Percentiles rank a stretch among this genome's conserved stretches.
Conservation (phyloP, 768 basidiomycete genomes). For the Amanita fuliginea region DNA sequence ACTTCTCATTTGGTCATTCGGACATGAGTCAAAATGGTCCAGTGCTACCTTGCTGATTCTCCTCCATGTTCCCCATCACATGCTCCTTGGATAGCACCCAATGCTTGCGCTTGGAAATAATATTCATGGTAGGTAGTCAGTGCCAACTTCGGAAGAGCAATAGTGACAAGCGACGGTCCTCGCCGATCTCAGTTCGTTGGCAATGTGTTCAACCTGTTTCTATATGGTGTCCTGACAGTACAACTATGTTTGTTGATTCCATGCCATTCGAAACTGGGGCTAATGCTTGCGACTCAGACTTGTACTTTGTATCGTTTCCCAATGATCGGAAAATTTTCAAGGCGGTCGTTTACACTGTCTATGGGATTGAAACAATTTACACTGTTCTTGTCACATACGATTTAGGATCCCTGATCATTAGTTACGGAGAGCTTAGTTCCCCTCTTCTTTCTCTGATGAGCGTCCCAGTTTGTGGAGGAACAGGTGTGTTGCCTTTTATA, state of each 20-base stretch:
- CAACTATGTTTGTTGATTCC: not conserved
- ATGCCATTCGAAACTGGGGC: not conserved
- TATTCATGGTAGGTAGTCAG: no score
- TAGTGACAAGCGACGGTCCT: no score
- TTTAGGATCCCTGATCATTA: not conserved
- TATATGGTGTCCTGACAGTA: not conserved
- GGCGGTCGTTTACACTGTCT: slow-evolving; percentile 9
- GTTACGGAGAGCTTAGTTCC: not conserved
- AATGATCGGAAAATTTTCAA: slow-evolving; percentile 1
- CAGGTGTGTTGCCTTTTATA: not conserved
- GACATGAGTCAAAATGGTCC: no score
- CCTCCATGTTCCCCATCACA: no score
- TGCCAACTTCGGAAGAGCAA: no score
- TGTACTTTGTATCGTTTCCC: not conserved
- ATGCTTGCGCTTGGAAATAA: no score
- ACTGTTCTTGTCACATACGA: not conserved
- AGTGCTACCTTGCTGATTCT: no score
- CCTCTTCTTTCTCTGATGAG: not conserved
- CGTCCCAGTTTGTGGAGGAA: not conserved
- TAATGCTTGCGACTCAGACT: not conserved
- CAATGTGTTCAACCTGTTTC: not conserved
- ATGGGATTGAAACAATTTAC: slow-evolving; percentile 8
- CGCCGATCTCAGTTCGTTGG: not conserved
- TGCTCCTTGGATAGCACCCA: no score
- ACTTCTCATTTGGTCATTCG: no score